A percentile compares a stretch with the other conserved stretches of the same genome.
Evolutionary conservation across 306 rosid genomes (phyloP).

Genomic region (Corylus avellana): DNA sequence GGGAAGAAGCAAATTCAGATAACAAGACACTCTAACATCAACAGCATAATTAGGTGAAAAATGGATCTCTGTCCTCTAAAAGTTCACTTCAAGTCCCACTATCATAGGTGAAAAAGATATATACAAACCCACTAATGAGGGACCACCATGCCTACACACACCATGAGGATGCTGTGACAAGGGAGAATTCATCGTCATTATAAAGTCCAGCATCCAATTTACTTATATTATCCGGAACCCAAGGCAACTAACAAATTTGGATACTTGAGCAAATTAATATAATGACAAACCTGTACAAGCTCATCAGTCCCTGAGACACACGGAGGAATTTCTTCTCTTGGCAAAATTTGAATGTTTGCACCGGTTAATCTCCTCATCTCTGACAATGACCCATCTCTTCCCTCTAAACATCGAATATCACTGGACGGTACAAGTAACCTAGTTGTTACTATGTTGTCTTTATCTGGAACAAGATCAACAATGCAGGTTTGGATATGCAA

Average conservation of each 20-base stretch:
- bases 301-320: constrained; percentile 73
- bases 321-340: constrained; percentile 76
- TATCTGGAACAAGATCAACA: constrained; percentile 79
- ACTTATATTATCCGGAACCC: constrained; percentile 11
- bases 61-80: not conserved
- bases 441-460: constrained; percentile 79
- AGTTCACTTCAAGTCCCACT: not conserved
- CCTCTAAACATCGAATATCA: constrained; percentile 86
- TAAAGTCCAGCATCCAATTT: constrained; percentile 20
- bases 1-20: constrained; percentile 12
- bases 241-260: constrained; percentile 12
- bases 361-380: constrained; percentile 84
- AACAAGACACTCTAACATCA: not conserved
- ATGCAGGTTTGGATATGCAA: constrained; percentile 89
- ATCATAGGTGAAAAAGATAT: not conserved
- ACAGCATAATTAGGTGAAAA: not conserved
- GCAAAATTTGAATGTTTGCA: constrained; percentile 74
- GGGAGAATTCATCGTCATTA: constrained; percentile 14
- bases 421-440: constrained; percentile 75
- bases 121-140: not conserved
- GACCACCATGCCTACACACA: constrained; percentile 8
- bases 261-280: constrained; percentile 22
- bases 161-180: constrained; percentile 26
- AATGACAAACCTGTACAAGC: constrained; percentile 77
- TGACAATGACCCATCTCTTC: constrained; percentile 75